Evolutionary conservation across 2,329 filamentous ascomycete genomes (phyloP).

Genomic region (Colletotrichum endophyticum): DNA sequence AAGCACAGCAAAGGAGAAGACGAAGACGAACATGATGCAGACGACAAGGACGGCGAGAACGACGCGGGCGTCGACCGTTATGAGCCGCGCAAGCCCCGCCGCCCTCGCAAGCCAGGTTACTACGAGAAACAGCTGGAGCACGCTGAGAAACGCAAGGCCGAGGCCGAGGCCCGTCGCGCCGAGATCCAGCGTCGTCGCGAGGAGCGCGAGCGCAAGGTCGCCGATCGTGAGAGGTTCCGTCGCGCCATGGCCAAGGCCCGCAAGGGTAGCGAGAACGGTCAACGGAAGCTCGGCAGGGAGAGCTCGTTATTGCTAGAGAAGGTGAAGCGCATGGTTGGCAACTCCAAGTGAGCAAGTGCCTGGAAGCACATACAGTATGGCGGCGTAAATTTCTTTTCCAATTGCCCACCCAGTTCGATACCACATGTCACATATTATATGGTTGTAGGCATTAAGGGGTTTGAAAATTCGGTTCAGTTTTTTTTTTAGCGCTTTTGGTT

Average conservation of each 20-base stretch:
- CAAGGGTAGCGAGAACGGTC: conserved; percentile 68
- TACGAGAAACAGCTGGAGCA: conserved; percentile 68
- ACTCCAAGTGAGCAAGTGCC: conserved; percentile 21
- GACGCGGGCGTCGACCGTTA: conserved; percentile 16
- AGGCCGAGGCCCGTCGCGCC: conserved; percentile 45
- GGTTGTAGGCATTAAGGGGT: not conserved
- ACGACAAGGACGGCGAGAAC: not conserved
- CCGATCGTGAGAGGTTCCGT: conserved; percentile 68
- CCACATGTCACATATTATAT: not conserved
- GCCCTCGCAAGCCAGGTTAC: conserved; percentile 51
- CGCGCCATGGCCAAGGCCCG: conserved; percentile 77
- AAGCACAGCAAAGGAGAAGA: not conserved
- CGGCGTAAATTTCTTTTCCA: not conserved
- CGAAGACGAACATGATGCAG: not conserved
- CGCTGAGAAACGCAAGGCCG: conserved; percentile 47
- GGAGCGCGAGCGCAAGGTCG: conserved; percentile 68
- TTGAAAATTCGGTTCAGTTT: not conserved
- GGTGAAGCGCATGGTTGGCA: conserved; percentile 73
- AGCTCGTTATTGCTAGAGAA: conserved; percentile 79
- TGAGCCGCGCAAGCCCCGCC: conserved; percentile 20
- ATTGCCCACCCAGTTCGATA: conserved; percentile 2
- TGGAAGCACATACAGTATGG: not conserved
- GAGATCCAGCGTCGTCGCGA: conserved; percentile 56
- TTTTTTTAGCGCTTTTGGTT: not conserved
- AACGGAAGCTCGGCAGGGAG: conserved; percentile 82